phyloP scores from a whole-genome alignment of 2,329 filamentous ascomycete species.

The Pseudocercospora eumusae region DNA sequence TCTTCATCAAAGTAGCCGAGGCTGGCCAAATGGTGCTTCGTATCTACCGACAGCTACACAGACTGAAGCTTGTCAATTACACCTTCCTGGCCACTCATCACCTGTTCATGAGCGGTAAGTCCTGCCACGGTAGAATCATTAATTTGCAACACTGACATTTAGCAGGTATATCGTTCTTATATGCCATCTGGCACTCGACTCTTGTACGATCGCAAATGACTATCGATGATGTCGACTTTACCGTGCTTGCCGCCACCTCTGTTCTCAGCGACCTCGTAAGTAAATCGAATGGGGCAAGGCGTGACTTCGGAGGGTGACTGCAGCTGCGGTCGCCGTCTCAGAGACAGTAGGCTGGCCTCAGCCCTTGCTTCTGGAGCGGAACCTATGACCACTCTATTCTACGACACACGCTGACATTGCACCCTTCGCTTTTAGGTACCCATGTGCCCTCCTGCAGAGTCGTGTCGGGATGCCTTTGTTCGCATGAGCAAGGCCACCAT shows the following conservation, averaged over 20 bases:
- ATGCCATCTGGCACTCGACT: slow-evolving; percentile 95
- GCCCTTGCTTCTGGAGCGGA: too few species aligned
- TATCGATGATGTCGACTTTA: slow-evolving; percentile 97
- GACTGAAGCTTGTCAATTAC: slow-evolving; percentile 88
- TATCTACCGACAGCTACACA: slow-evolving; percentile 84
- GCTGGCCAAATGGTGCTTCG: slow-evolving; percentile 90
- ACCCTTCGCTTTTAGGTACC: slow-evolving; percentile 57
- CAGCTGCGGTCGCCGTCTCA: too few species aligned
- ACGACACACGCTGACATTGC: too few species aligned
- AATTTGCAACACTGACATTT: not conserved
- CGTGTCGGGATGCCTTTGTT: slow-evolving; percentile 91
- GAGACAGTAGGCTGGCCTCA: too few species aligned
- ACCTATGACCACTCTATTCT: too few species aligned
- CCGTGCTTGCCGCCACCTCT: slow-evolving; percentile 87
- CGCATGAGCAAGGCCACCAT: slow-evolving; percentile 94
- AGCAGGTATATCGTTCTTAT: slow-evolving; percentile 83
- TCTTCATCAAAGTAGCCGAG: slow-evolving; percentile 93
- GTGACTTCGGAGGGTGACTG: too few species aligned
- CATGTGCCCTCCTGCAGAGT: slow-evolving; percentile 92
- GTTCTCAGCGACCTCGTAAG: slow-evolving; percentile 74
- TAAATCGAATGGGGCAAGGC: too few species aligned
- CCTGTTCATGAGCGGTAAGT: slow-evolving; percentile 87
- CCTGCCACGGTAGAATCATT: too few species aligned
- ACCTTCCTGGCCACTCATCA: slow-evolving; percentile 95
- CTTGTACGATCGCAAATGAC: slow-evolving; percentile 81